Percentiles rank a stretch among this genome's conserved stretches.
phyloP scores from a whole-genome alignment of 441 rosid genomes.

The Eutrema salsugineum region DNA sequence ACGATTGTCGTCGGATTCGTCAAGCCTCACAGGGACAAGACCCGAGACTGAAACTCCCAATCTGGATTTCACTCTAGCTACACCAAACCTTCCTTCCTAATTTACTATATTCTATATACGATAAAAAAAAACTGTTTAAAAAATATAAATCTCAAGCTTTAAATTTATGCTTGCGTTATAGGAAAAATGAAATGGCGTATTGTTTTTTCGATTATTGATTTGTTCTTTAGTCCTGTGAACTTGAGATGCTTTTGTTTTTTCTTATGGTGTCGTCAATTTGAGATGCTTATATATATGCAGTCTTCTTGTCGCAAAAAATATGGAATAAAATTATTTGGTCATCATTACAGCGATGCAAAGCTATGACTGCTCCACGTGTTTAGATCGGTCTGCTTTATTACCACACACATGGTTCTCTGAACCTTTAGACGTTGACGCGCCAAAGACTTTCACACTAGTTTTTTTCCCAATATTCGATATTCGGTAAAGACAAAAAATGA shows the following conservation, averaged over 20 bases:
- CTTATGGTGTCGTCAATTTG: neutral
- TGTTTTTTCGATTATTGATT: neutral
- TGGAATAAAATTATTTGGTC: slow-evolving; percentile 32
- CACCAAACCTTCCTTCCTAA: slow-evolving; percentile 15
- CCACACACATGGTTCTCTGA: slow-evolving; percentile 17
- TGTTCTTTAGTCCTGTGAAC: neutral
- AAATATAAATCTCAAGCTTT: slow-evolving; percentile 3
- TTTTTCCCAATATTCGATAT: neutral
- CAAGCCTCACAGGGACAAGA: slow-evolving; percentile 31
- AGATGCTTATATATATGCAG: neutral
- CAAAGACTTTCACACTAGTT: slow-evolving; percentile 2
- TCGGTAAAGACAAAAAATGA: slow-evolving; percentile 11
- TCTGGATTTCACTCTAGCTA: slow-evolving; percentile 32
- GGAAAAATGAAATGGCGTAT: neutral
- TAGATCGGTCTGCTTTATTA: neutral
- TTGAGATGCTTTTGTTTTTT: neutral
- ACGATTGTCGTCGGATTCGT: slow-evolving; percentile 26
- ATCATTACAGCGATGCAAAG: slow-evolving; percentile 29
- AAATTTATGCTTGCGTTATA: neutral
- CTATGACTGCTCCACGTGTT: slow-evolving; percentile 7
- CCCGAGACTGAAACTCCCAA: slow-evolving; percentile 24
- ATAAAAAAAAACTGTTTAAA: neutral
- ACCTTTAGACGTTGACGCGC: slow-evolving; percentile 19
- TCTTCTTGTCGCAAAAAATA: slow-evolving; percentile 6
- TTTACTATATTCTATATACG: slow-evolving; percentile 1